These are phyloP conservation scores for Thoreauomyces humboldtii DNA, from an alignment of 192 early-diverging fungal genomes.

Conservation along the genomic window DNA sequence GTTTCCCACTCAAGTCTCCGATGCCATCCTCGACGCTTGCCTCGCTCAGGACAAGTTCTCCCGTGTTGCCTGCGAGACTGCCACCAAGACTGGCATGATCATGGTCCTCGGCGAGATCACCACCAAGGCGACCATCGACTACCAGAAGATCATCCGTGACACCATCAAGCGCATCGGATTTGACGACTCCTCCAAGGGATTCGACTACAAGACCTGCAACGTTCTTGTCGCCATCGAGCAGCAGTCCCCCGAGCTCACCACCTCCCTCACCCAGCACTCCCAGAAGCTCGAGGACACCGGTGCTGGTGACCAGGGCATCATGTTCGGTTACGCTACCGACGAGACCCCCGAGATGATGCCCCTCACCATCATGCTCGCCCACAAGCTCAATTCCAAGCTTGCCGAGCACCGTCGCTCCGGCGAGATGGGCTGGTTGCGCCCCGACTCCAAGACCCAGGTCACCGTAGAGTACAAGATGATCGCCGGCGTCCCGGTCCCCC, in stretches of 20 bases:
- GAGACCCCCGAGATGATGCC: slow-evolving; percentile 99
- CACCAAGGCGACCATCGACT: slow-evolving; percentile 96
- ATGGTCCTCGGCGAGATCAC: slow-evolving; percentile 99
- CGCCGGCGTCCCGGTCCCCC: slow-evolving; percentile 88
- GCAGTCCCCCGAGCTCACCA: slow-evolving; percentile 99
- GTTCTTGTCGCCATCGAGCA: slow-evolving; percentile 99
- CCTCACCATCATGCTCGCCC: slow-evolving; percentile 87
- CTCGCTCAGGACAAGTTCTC: slow-evolving; percentile 91
- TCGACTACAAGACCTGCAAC: slow-evolving; percentile 99
- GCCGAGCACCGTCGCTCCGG: slow-evolving; percentile 92
- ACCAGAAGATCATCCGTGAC: slow-evolving; percentile 99
- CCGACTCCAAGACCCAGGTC: slow-evolving; percentile 99
- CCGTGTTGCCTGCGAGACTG: slow-evolving; percentile 99
- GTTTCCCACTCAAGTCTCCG: slow-evolving; percentile 65
- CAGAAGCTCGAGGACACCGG: slow-evolving; percentile 93
- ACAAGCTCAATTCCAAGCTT: slow-evolving; percentile 97
- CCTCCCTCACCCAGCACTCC: slow-evolving; percentile 92
- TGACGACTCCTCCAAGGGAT: slow-evolving; percentile 98
- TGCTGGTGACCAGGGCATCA: slow-evolving; percentile 95
- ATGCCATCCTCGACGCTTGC: slow-evolving; percentile 96
- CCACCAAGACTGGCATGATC: slow-evolving; percentile 99
- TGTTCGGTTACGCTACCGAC: slow-evolving; percentile 92
- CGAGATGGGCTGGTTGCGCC: slow-evolving; percentile 88
- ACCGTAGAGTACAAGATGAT: slow-evolving; percentile 98
- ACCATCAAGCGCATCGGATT: slow-evolving; percentile 99